phyloP scores from a whole-genome alignment of 805 yeast genomes.

The Yamadazyma sp. region DNA sequence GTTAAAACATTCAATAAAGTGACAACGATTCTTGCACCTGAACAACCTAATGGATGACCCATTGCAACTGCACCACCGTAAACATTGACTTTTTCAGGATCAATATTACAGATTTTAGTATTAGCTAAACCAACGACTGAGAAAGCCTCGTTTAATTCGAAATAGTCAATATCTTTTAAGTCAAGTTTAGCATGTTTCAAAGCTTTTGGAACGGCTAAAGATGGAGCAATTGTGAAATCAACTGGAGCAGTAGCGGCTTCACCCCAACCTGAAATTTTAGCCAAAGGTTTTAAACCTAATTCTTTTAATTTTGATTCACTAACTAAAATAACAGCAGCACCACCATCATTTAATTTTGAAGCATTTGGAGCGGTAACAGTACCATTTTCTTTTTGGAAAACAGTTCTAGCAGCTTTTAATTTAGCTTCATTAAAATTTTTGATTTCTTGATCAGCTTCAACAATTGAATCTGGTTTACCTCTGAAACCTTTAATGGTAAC shows the following conservation, averaged over 20 bases:
- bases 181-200: constrained; percentile 76
- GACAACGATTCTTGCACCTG: constrained; percentile 91
- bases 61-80: constrained; percentile 96
- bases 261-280: constrained; percentile 91
- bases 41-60: constrained; percentile 93
- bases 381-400: constrained; percentile 85
- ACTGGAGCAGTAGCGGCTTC: constrained; percentile 96
- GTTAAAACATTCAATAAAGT: constrained; percentile 76
- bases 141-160: constrained; percentile 97
- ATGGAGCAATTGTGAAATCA: constrained; percentile 95
- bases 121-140: constrained; percentile 95
- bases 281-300: constrained; percentile 83
- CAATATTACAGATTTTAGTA: constrained; percentile 63
- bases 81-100: constrained; percentile 69
- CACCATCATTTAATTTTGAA: constrained; percentile 96
- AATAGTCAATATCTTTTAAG: constrained; percentile 73
- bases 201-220: constrained; percentile 94
- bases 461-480: constrained; percentile 56
- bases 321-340: constrained; percentile 88
- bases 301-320: constrained; percentile 83
- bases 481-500: constrained; percentile 85
- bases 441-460: constrained; percentile 81
- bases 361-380: constrained; percentile 98
- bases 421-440: constrained; percentile 73
- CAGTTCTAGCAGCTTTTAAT: constrained; percentile 81